These are phyloP conservation scores for Cordyceps tenuipes DNA, from an alignment of 2,329 filamentous ascomycete genomes.

Conservation along the genomic window DNA sequence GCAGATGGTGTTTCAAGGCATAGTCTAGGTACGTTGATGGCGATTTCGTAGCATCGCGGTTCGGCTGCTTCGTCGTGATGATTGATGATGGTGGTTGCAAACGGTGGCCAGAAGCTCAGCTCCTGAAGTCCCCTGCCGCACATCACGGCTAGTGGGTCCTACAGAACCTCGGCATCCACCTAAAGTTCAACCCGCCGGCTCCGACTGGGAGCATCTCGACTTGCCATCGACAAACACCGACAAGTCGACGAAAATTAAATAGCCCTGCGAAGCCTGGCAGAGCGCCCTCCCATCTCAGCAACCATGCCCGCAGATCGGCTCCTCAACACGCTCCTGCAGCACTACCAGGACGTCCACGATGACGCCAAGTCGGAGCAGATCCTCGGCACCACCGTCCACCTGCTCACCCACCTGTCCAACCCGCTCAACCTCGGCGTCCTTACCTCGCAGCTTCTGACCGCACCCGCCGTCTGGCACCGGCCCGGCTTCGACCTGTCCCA, in stretches of 20 bases:
- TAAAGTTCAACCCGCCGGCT: not conserved
- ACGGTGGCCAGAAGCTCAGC: not conserved
- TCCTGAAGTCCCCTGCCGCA: slow-evolving; percentile 3
- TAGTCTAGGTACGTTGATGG: not conserved
- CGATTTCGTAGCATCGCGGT: not conserved
- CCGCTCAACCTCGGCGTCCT: slow-evolving; percentile 66
- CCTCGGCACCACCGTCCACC: slow-evolving; percentile 56
- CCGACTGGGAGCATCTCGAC: not conserved
- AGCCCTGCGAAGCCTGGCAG: not conserved
- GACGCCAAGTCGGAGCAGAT: slow-evolving; percentile 45
- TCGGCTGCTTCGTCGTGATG: not conserved
- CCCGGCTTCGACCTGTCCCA: slow-evolving; percentile 50
- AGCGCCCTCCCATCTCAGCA: not conserved
- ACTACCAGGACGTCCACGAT: slow-evolving; percentile 47
- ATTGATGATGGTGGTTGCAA: not conserved
- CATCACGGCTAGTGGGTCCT: not conserved
- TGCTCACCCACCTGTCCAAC: slow-evolving; percentile 63
- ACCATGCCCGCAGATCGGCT: slow-evolving; percentile 60
- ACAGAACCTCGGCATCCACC: slow-evolving; percentile 5
- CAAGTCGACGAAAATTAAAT: not conserved
- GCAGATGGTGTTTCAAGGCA: not conserved
- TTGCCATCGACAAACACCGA: not conserved
- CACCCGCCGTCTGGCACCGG: slow-evolving; percentile 61
- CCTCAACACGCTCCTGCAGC: slow-evolving; percentile 56
- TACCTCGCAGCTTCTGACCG: slow-evolving; percentile 62